Base-by-base conservation (phyloP, 2,329 filamentous ascomycete genomes). In the Talaromyces sp. region DNA sequence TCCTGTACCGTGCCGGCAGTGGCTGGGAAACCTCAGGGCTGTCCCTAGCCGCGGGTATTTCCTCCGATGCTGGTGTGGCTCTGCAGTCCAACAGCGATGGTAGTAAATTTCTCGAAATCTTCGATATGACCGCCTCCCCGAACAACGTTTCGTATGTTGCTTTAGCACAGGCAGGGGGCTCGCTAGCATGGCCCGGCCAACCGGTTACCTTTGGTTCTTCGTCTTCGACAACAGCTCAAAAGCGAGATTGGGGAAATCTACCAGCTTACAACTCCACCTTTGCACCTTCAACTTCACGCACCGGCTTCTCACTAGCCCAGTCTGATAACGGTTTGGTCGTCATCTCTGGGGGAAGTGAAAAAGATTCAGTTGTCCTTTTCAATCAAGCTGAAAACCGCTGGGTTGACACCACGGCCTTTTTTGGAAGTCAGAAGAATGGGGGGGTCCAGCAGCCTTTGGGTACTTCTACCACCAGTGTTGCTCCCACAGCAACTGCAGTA, bases 41-140 rank as follows among this genome's bases (percentile, higher is more conserved):
- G 3, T 83, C 82, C 3, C 77, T 97, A 26, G 79, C 83, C 0
- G 73, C 81, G 14, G 84, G 86, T 1, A 74, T 92, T 21, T 74
- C 82, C 17, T 85, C 85, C 2, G 77, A 81, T 2, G 80, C 87
- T 54, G 84, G 88, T 68, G 85, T 84, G 27, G 80, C 85, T 0
- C 69, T 96, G 3, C 75, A 95, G n/a, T 78, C 80, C 12, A 89
- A 88, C 24, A 82, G 85, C 48, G 91, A 96, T 71, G 86, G 83
- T 29, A 92, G 89, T 74, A 92, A 90, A 70, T 85, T 88, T 43
- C 78, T 97, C 19, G 86, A 92, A 66, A 85, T 87, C 11, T 96
- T 94, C 67, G 86, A 96, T 70, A 83, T 92, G 75, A 82, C 82
- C 14, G 80, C 81, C 10, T 85, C 87, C 0, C 92, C 93, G 3